Evolutionary conservation across 805 yeast species (phyloP), one percentile per base, ranked within the genome.

Genomic region (Tetrapisispora phaffii): DNA sequence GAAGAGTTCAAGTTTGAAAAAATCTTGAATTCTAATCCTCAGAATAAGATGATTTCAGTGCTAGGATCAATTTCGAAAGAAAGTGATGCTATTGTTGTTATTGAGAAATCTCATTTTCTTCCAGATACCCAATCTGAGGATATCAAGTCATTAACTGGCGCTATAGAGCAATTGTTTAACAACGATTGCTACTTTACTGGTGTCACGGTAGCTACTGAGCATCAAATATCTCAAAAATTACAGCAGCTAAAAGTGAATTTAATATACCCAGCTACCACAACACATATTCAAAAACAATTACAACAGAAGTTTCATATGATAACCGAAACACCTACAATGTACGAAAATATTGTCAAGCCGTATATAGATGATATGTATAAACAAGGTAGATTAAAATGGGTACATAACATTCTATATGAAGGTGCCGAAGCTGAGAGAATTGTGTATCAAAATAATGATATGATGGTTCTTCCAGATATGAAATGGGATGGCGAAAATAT

Each of bases 381-480:
- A 43, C 90, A 95, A 2, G 84, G 79, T 44, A 68, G 95, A 42
- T 69, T 90, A 40, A 76, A 85, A 59, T 93, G 99, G 98, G 97
- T 93, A 2, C 72, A 78, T 49, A 89, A 88, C 54, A 93, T 93
- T 45, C 66, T 93, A 35, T 76, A 73, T 58, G 74, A 85, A 43
- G 95, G 90, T 3, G 86, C 82, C 19, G 99, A 93, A 62, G 73
- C 86, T 0, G 97, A 88, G 32, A 67, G 85, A 17, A 78, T 90
- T 16, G 72, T 88, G 2, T 74, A 72, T 52, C 79, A 80, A 43
- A 52, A 57, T 1, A 62, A 60, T 28, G 88, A 89, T n/a, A 87
- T 85, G 58, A 78, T 89, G 7, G 64, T 93, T 39, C 69, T 89
- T 34, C 97, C 97, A 0, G 97, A 93, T 65, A 85, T 90, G 96